Evolutionary conservation across 768 basidiomycete genomes (phyloP).

Genomic region (Sarcodon aspratus): DNA sequence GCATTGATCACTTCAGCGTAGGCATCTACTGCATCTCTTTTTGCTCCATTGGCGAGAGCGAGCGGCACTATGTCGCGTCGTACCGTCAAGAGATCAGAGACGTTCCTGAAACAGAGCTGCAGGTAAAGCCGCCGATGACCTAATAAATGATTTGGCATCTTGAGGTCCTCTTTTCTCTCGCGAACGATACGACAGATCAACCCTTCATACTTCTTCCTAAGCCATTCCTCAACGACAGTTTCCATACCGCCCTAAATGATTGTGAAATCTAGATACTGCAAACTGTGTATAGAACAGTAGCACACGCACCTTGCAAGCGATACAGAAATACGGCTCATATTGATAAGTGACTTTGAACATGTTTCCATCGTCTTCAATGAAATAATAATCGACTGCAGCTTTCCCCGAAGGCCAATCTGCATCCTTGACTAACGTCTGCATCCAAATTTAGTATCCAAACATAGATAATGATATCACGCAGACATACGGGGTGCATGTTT

Average conservation of each 20-base stretch:
- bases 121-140: slow-evolving; percentile 87
- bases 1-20: slow-evolving; percentile 93
- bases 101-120: slow-evolving; percentile 83
- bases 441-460: background rate
- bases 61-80: slow-evolving; percentile 84
- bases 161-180: slow-evolving; percentile 85
- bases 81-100: slow-evolving; percentile 83
- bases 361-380: slow-evolving; percentile 92
- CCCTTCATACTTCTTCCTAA: slow-evolving; percentile 89
- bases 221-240: slow-evolving; percentile 88
- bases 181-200: slow-evolving; percentile 68
- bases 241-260: slow-evolving; percentile 65
- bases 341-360: slow-evolving; percentile 92
- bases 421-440: slow-evolving; percentile 78
- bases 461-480: background rate
- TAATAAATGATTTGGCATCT: slow-evolving; percentile 92
- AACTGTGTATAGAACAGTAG: background rate
- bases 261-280: background rate
- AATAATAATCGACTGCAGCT: slow-evolving; percentile 92
- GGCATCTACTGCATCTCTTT: slow-evolving; percentile 91
- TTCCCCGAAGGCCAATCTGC: slow-evolving; percentile 74
- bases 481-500: slow-evolving; percentile 93
- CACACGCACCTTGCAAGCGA: slow-evolving; percentile 78
- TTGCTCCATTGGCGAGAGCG: slow-evolving; percentile 82
- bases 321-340: slow-evolving; percentile 92